Evolutionary conservation across 768 basidiomycete genomes (phyloP).

Genomic region (Tulasnella calospora): DNA sequence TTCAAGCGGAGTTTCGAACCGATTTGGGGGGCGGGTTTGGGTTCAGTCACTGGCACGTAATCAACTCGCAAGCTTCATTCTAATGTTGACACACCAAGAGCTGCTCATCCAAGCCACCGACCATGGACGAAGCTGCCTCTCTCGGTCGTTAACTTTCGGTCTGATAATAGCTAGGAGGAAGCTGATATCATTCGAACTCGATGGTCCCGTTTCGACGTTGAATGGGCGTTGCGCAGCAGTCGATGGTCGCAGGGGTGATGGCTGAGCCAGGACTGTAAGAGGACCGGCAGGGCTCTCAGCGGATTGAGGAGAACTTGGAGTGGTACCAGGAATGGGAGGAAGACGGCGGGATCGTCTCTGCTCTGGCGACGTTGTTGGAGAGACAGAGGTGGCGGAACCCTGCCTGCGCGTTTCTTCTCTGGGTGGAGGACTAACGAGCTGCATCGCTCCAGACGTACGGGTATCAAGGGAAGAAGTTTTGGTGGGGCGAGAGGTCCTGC

Average conservation of each 20-base stretch:
- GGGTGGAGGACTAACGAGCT: neutral
- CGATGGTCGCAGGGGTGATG: neutral
- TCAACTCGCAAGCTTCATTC: neutral
- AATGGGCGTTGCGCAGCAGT: neutral
- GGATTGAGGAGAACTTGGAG: neutral
- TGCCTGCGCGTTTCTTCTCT: neutral
- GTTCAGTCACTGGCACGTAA: too few species aligned
- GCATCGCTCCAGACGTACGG: neutral
- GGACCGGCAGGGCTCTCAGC: neutral
- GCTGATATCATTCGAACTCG: too few species aligned
- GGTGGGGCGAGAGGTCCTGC: neutral
- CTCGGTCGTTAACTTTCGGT: neutral
- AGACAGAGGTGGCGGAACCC: neutral
- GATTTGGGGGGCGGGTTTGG: too few species aligned
- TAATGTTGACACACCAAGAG: neutral
- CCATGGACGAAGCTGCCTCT: neutral
- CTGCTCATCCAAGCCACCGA: neutral
- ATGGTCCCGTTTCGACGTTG: too few species aligned
- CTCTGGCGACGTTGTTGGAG: neutral
- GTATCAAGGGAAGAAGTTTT: neutral
- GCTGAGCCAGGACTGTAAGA: neutral
- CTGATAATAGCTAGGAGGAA: neutral
- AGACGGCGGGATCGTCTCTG: neutral
- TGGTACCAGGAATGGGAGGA: neutral
- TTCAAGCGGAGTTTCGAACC: too few species aligned